Evolutionary conservation across 2,329 filamentous ascomycete species (phyloP), one percentile per base, ranked within the genome.

Genomic region (Cladosporium velox): DNA sequence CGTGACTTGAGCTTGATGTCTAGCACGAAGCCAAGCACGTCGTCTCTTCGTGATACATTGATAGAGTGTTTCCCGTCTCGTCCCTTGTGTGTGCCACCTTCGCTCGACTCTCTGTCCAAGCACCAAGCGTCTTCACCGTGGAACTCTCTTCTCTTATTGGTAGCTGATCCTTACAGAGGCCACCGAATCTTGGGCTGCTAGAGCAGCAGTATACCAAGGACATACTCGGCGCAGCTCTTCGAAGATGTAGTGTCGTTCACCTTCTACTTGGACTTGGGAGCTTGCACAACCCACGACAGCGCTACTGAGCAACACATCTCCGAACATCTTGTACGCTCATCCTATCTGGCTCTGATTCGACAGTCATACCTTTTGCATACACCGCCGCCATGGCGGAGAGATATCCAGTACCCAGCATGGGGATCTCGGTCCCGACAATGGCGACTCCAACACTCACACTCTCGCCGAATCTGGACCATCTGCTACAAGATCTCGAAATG

Each of bases 141-240:
- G 24, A 24, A 15, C 10, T 6, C 41, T 47, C n/a, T 24, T n/a
- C 15, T n/a, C 28, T 4, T 34, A 55, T 55, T 55, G 52, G 52
- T 34, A 21, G 52, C 18, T 34, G 52, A 55, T 55, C 52, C 52
- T 34, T 11, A 34, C 28, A 55, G 52, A 55, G 52, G 52, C 52
- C 52, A 32, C 52, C 28, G 10, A 21, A 30, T n/a, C 28, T 55
- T 55, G 28, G 52, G 52, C 52, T 34, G 52, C 52, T 55, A 10
- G 28, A 21, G 41, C 41, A 47, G 41, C 41, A 47, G 41, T 47
- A 47, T 12, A 21, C n/a, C 41, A 21, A 47, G 10, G 41, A 8
- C n/a, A 47, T 47, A 47, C 41, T 21, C 18, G 18, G 8, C n/a
- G 4, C 10, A 11, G n/a, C 41, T 11, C n/a, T 11, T 47, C 8